These are phyloP conservation scores for Pyrrhoderma lamaoense DNA, from an alignment of 1,284 basidiomycete genomes.

Conservation along the genomic window DNA sequence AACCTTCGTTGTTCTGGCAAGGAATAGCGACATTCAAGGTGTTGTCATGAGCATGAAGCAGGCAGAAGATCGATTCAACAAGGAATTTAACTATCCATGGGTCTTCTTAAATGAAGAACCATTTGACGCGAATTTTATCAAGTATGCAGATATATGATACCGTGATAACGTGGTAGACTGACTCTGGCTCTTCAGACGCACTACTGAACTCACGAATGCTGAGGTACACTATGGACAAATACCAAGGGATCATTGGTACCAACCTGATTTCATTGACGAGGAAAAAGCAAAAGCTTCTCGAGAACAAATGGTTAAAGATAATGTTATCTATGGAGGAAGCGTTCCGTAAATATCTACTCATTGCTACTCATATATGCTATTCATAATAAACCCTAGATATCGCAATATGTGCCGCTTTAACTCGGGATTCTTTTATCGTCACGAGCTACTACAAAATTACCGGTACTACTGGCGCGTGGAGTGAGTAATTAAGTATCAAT, in stretches of 20 bases:
- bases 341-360: slow-evolving; percentile 42
- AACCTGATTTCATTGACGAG: slow-evolving; percentile 82
- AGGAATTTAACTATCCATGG: slow-evolving; percentile 79
- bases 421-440: slow-evolving; percentile 64
- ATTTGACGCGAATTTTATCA: slow-evolving; percentile 74
- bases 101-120: slow-evolving; percentile 81
- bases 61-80: slow-evolving; percentile 80
- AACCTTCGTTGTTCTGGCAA: slow-evolving; percentile 78
- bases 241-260: slow-evolving; percentile 75
- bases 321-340: slow-evolving; percentile 86
- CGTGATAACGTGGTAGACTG: too few species aligned
- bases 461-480: slow-evolving; percentile 68
- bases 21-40: slow-evolving; percentile 73
- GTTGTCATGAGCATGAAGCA: slow-evolving; percentile 71
- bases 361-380: neutral
- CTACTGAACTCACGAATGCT: slow-evolving; percentile 57
- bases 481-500: slow-evolving; percentile 23
- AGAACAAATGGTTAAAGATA: slow-evolving; percentile 68
- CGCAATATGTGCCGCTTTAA: slow-evolving; percentile 94
- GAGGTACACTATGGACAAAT: slow-evolving; percentile 79
- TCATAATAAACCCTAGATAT: slow-evolving; percentile 38
- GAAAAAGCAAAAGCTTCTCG: slow-evolving; percentile 65
- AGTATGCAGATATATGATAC: slow-evolving; percentile 29
- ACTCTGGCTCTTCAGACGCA: slow-evolving; percentile 38
- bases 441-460: slow-evolving; percentile 43